Evolutionary conservation across 1,139 yeast species (phyloP).

Genomic region (Yamadazyma oceani): DNA sequence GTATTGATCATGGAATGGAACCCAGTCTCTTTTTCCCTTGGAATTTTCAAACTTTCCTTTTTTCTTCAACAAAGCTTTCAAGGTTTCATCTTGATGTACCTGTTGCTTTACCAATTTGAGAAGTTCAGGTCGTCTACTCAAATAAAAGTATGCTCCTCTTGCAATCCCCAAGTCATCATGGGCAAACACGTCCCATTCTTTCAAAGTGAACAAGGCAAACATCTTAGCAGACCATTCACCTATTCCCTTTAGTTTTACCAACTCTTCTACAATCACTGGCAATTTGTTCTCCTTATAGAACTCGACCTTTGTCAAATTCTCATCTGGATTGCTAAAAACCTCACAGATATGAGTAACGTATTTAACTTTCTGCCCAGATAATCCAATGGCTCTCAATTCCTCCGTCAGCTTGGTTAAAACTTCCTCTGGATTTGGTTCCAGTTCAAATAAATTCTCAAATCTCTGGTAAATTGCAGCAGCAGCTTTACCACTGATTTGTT

Average conservation of each 20-base stretch:
- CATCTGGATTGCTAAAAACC: constrained; percentile 44
- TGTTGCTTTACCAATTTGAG: constrained; percentile 39
- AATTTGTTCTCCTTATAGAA: constrained; percentile 37
- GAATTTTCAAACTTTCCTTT: constrained; percentile 44
- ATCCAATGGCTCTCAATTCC: constrained; percentile 59
- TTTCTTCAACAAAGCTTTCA: constrained; percentile 28
- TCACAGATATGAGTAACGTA: constrained; percentile 64
- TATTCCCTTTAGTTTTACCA: constrained; percentile 70
- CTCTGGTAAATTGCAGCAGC: constrained; percentile 62
- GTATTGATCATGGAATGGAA: constrained; percentile 60
- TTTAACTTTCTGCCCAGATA: constrained; percentile 67
- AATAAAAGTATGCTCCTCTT: constrained; percentile 70
- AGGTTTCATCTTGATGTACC: constrained; percentile 29
- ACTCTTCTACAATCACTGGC: constrained; percentile 53
- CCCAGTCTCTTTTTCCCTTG: constrained; percentile 52
- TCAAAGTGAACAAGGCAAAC: constrained; percentile 74
- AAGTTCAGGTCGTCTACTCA: constrained; percentile 55
- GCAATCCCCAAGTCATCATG: constrained; percentile 83
- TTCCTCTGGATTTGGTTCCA: constrained; percentile 52
- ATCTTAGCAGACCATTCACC: constrained; percentile 92
- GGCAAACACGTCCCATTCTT: constrained; percentile 69
- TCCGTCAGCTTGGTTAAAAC: constrained; percentile 45
- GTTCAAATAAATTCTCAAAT: constrained; percentile 40
- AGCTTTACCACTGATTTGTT: constrained; percentile 85
- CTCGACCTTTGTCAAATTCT: constrained; percentile 38